Conservation (phyloP, 441 rosid species). For the Pelargonium hybrid region DNA sequence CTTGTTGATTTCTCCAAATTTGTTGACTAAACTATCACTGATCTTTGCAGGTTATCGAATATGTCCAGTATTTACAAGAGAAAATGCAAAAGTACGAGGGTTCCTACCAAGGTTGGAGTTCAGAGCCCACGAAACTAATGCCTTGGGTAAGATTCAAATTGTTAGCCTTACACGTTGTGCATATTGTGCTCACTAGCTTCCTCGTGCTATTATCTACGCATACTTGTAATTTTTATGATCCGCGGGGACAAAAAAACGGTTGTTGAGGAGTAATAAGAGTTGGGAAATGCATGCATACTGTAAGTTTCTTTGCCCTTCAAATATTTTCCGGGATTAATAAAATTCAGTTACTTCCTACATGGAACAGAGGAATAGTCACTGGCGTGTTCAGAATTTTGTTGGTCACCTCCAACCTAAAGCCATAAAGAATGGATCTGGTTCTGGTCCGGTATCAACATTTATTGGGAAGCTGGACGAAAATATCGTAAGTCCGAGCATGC, state of each 20-base stretch:
- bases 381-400: conserved; percentile 63
- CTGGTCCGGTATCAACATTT: not conserved
- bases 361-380: conserved; percentile 83
- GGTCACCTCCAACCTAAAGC: conserved; percentile 42
- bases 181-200: not conserved
- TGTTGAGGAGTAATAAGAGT: too few species aligned
- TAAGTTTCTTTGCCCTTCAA: not conserved
- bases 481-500: not conserved
- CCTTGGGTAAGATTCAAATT: conserved; percentile 48
- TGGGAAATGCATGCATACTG: too few species aligned
- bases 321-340: conserved; percentile 6
- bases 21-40: conserved; percentile 12
- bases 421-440: conserved; percentile 40
- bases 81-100: conserved; percentile 56
- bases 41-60: conserved; percentile 49
- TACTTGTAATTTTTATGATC: too few species aligned
- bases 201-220: not conserved
- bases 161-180: not conserved
- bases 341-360: conserved; percentile 10
- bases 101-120: conserved; percentile 52
- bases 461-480: not conserved
- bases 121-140: conserved; percentile 56
- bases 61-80: conserved; percentile 52
- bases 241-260: too few species aligned
- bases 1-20: not conserved